These are phyloP conservation scores for Cetraspora pellucida DNA, from an alignment of 192 early-diverging fungal species.

Conservation along the genomic window DNA sequence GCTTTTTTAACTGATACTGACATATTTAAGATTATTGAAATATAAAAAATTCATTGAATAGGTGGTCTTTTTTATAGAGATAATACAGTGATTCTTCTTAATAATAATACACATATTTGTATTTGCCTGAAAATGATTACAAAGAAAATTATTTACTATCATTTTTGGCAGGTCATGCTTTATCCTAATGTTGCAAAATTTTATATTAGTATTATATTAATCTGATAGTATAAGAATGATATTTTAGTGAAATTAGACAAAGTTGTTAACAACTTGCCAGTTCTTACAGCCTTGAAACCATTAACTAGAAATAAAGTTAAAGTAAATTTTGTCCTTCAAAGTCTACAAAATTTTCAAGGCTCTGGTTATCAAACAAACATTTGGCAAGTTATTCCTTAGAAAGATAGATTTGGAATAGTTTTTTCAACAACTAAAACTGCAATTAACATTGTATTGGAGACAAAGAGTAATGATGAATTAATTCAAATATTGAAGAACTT, in stretches of 20 bases:
- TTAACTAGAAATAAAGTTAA: background rate
- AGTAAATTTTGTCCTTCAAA: background rate
- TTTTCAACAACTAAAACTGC: background rate
- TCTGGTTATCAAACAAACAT: background rate
- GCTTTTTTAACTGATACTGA: no score
- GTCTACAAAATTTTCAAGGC: background rate
- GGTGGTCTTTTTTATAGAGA: no score
- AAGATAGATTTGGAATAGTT: background rate
- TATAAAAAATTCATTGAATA: no score
- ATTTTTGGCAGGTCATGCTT: no score
- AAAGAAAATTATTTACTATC: no score
- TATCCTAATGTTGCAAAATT: no score
- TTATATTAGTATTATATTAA: background rate
- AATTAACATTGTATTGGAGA: constrained; percentile 2
- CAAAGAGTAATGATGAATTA: constrained; percentile 2
- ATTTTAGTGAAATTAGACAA: background rate
- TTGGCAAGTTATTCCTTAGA: background rate
- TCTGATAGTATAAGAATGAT: background rate
- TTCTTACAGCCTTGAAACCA: background rate
- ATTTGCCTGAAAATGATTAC: no score
- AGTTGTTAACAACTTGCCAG: background rate
- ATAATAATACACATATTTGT: no score
- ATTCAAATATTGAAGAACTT: background rate
- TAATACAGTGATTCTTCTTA: no score
- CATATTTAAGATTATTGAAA: no score